Percentiles rank a stretch among this genome's conserved stretches.
These are phyloP conservation scores for Hypoxylon sp. DNA, from an alignment of 2,329 filamentous ascomycete species.

Conservation along the genomic window DNA sequence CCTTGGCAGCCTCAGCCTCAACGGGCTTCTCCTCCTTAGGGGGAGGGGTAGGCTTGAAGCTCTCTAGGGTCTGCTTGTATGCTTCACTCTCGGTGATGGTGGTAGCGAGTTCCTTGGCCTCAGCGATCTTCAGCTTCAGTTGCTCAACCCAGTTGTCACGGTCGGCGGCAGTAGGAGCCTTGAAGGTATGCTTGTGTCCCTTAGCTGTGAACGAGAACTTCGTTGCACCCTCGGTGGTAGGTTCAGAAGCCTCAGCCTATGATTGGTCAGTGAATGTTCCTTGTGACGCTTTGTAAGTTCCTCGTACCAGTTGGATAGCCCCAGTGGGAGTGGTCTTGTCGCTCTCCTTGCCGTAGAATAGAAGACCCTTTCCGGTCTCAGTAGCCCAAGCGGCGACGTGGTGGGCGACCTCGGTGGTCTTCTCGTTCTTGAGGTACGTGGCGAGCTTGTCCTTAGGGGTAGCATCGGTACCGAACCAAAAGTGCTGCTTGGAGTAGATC, in stretches of 20 bases:
- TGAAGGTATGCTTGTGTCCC: constrained; percentile 94
- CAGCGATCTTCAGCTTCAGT: constrained; percentile 82
- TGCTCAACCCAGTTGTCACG: constrained; percentile 93
- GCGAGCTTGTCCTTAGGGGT: constrained; percentile 79
- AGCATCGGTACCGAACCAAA: constrained; percentile 83
- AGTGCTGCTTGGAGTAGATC: constrained; percentile 91
- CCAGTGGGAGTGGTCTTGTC: constrained; percentile 85
- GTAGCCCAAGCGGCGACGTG: constrained; percentile 88
- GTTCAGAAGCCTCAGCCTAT: constrained; percentile 73
- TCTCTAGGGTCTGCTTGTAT: constrained; percentile 89
- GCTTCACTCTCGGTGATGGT: constrained; percentile 80
- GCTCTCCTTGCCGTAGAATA: constrained; percentile 88
- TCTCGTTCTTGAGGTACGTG: constrained; percentile 88
- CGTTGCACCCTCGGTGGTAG: constrained; percentile 78
- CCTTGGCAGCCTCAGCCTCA: constrained; percentile 51
- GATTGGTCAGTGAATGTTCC: constrained; percentile 46
- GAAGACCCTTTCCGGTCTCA: constrained; percentile 93
- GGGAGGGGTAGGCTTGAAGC: constrained; percentile 64
- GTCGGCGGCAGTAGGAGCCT: constrained; percentile 78
- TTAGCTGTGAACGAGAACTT: constrained; percentile 89
- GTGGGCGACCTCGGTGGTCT: constrained; percentile 79
- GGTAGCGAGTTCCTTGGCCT: constrained; percentile 84
- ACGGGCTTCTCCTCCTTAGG: constrained; percentile 61
- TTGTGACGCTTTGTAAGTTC: constrained; percentile 10
- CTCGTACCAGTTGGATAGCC: constrained; percentile 84